Evolutionary conservation across 306 rosid genomes (phyloP).

Genomic region (Cucurbita ficifolia): DNA sequence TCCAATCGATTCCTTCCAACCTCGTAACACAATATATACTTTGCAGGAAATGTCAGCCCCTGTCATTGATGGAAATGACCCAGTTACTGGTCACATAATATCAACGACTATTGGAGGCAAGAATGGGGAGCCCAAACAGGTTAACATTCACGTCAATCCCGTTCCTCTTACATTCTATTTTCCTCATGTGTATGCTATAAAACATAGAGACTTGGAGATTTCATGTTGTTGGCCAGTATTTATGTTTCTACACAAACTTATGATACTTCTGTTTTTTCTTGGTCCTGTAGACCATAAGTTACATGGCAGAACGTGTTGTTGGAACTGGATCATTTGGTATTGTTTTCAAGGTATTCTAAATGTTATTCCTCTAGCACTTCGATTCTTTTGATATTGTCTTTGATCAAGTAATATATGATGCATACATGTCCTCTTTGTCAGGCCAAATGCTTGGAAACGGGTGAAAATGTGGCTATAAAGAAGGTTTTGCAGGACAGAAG

Average conservation of each 20-base stretch:
- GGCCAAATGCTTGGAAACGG: slow-evolving; percentile 97
- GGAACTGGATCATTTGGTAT: slow-evolving; percentile 91
- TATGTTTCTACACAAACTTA: not conserved
- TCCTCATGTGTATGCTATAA: not conserved
- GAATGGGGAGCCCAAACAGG: slow-evolving; percentile 96
- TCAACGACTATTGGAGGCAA: slow-evolving; percentile 93
- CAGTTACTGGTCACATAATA: slow-evolving; percentile 84
- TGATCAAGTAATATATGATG: not conserved
- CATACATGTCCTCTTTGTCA: slow-evolving; percentile 10
- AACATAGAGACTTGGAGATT: not conserved
- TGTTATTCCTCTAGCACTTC: not conserved
- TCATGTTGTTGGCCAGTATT: not conserved
- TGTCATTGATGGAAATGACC: slow-evolving; percentile 62
- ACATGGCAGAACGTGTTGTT: slow-evolving; percentile 92
- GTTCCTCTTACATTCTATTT: not conserved
- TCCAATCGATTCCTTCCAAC: not conserved
- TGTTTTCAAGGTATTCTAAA: slow-evolving; percentile 69
- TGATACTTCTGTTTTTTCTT: not conserved
- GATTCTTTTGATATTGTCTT: not conserved
- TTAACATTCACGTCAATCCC: slow-evolving; percentile 13
- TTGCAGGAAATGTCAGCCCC: slow-evolving; percentile 71
- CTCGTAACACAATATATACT: slow-evolving; percentile 8
- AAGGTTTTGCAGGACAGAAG: slow-evolving; percentile 87
- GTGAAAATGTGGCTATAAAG: slow-evolving; percentile 86
- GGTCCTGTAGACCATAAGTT: slow-evolving; percentile 75